Evolutionary conservation across 805 yeast species (phyloP).

Genomic region (Candida dajiaensis): DNA sequence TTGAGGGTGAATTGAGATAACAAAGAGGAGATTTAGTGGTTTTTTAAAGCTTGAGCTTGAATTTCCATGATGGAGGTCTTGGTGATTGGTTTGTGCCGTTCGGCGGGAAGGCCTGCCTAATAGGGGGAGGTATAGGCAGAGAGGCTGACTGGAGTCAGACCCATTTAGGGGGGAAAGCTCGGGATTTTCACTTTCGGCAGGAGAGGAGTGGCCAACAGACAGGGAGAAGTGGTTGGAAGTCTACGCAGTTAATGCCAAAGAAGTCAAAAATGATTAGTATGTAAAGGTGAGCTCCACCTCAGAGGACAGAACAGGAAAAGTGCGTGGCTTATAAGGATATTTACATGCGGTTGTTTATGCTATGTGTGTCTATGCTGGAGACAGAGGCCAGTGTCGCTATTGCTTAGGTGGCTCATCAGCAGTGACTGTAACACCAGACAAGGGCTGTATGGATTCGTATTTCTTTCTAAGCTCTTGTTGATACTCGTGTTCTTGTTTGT

Average conservation of each 20-base stretch:
- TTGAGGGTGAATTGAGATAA: not conserved
- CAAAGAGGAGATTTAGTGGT: not conserved
- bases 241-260: not conserved
- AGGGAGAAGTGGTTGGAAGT: not conserved
- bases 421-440: slow-evolving; percentile 44
- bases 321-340: not conserved
- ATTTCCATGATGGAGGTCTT: not conserved
- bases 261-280: not conserved
- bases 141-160: not conserved
- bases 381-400: not conserved
- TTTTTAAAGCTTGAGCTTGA: not conserved
- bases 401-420: slow-evolving; percentile 30
- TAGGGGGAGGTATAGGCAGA: not conserved
- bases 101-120: not conserved
- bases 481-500: slow-evolving; percentile 58
- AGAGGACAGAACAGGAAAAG: too few relatives aligned
- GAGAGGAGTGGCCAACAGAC: not conserved
- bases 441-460: slow-evolving; percentile 56
- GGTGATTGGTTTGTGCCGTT: not conserved
- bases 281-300: too few relatives aligned
- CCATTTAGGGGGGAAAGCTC: not conserved
- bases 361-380: not conserved
- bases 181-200: too few relatives aligned
- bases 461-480: slow-evolving; percentile 56
- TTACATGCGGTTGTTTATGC: not conserved